Evolutionary conservation across 2,329 filamentous ascomycete species (phyloP).

Genomic region (Diaporthe vaccinii): DNA sequence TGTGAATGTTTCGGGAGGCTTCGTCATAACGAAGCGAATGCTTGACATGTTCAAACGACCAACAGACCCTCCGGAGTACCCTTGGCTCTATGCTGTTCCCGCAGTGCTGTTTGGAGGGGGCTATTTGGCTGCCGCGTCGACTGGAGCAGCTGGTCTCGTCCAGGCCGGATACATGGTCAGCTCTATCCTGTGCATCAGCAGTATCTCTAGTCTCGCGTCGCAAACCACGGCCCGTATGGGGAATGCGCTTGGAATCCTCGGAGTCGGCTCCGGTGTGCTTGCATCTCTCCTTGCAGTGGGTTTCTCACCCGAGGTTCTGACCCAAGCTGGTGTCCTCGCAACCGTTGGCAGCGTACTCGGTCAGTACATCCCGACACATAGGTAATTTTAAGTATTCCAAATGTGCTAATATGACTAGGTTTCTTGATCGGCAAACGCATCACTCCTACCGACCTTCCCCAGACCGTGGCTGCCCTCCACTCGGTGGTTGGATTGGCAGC

Average conservation of each 20-base stretch:
- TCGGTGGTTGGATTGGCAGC: slow-evolving; percentile 92
- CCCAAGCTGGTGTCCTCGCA: slow-evolving; percentile 84
- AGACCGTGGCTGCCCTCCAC: slow-evolving; percentile 90
- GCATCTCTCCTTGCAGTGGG: slow-evolving; percentile 86
- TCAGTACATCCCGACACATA: slow-evolving; percentile 44
- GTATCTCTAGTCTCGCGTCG: slow-evolving; percentile 84
- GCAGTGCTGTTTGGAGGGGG: slow-evolving; percentile 84
- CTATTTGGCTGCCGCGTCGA: slow-evolving; percentile 83
- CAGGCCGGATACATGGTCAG: slow-evolving; percentile 91
- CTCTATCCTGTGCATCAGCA: slow-evolving; percentile 87
- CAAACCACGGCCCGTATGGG: slow-evolving; percentile 87
- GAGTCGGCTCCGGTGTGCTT: slow-evolving; percentile 85
- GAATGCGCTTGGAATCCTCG: slow-evolving; percentile 88
- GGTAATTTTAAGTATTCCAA: slow-evolving; percentile 32
- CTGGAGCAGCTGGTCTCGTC: slow-evolving; percentile 85
- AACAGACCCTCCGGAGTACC: slow-evolving; percentile 89
- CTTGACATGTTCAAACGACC: slow-evolving; percentile 91
- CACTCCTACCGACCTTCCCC: slow-evolving; percentile 87
- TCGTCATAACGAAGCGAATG: slow-evolving; percentile 94
- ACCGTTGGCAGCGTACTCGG: slow-evolving; percentile 76
- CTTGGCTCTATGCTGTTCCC: slow-evolving; percentile 87
- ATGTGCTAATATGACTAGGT: slow-evolving; percentile 53
- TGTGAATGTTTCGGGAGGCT: slow-evolving; percentile 89
- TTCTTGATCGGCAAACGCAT: slow-evolving; percentile 87
- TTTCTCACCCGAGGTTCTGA: slow-evolving; percentile 82